Base-by-base conservation (phyloP, 495 filamentous ascomycete species). In the Neurospora discreta region DNA sequence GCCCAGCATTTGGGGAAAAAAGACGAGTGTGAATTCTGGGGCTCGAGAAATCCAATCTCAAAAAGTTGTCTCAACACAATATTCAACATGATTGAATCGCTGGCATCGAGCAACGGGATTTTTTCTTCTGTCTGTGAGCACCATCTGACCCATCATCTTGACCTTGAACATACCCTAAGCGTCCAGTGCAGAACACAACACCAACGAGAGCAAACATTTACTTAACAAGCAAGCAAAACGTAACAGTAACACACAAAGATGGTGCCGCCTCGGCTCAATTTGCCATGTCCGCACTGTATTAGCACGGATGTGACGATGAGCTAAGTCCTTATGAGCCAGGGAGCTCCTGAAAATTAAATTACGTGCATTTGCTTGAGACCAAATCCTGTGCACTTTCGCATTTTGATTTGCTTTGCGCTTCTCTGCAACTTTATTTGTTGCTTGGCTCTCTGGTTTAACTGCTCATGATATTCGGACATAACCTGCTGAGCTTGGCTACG, bases 1-100 rank as follows among this genome's bases (percentile, higher is more conserved):
- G 52, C 26, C 52, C 52, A 60, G 52, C 26, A 33, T 33, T 60
- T 60, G 52, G 52, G 23, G 69, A 30, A 70, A 52, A 39, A 33
- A 58, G 43, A 36, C 39, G 42, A 33, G 69, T 58, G 69, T 33
- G 52, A 71, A 58, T 33, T 71, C 52, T 71, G 43, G 69, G 42
- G 42, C 30, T 58, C 18, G 69, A 70, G 69, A 13, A 20, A 33
- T 71, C 69, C 69, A 71, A 71, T 71, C 69, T 58, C 26, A 13
- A 71, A 58, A 46, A 26, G 5, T 33, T 43, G 38, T 38, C 30
- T 68, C 39, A 33, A 67, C 30, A 16, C 26, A 46, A 38, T 36
- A 38, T 11, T 20, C n/a, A 69, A 30, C 11, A 16, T n/a, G n/a
- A n/a, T 18, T 36, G 20, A 15, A 38, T 68, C n/a, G 23, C 23